These are phyloP conservation scores for Trichosporon ovoides DNA, from an alignment of 1,284 basidiomycete species.

Conservation along the genomic window DNA sequence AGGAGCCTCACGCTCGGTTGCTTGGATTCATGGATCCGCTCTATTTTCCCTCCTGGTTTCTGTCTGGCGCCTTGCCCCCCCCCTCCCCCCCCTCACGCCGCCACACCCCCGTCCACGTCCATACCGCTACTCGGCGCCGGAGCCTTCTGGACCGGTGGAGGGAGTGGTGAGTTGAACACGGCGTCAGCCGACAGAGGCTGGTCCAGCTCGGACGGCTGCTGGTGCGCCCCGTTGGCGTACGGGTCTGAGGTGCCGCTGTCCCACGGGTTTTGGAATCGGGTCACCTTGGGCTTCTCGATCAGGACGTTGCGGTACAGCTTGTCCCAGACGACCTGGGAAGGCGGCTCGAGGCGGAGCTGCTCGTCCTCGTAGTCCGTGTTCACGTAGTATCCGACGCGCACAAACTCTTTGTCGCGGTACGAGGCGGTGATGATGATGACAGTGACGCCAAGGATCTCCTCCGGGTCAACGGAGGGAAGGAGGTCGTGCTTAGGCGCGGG, in stretches of 20 bases:
- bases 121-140: conserved; percentile 24
- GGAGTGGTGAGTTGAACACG: conserved; percentile 31
- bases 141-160: conserved; percentile 39
- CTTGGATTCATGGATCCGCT: background rate
- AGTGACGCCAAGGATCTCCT: conserved; percentile 67
- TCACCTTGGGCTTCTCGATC: conserved; percentile 88
- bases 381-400: conserved; percentile 98
- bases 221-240: conserved; percentile 5
- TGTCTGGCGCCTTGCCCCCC: background rate
- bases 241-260: conserved; percentile 22
- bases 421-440: conserved; percentile 91
- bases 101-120: conserved; percentile 30
- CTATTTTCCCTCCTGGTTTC: background rate
- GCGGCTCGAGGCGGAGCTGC: conserved; percentile 72
- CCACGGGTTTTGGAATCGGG: conserved; percentile 55
- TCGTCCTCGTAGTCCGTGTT: conserved; percentile 97
- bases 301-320: conserved; percentile 75
- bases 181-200: conserved; percentile 12
- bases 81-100: conserved; percentile 14
- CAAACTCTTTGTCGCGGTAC: conserved; percentile 93
- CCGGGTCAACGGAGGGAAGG: conserved; percentile 59
- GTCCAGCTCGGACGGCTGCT: conserved; percentile 9
- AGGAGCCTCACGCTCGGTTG: background rate
- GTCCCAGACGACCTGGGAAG: conserved; percentile 66
- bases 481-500: conserved; percentile 62